Evolutionary conservation across 2,329 filamentous ascomycete species (phyloP).

Genomic region (Talaromyces piceae): DNA sequence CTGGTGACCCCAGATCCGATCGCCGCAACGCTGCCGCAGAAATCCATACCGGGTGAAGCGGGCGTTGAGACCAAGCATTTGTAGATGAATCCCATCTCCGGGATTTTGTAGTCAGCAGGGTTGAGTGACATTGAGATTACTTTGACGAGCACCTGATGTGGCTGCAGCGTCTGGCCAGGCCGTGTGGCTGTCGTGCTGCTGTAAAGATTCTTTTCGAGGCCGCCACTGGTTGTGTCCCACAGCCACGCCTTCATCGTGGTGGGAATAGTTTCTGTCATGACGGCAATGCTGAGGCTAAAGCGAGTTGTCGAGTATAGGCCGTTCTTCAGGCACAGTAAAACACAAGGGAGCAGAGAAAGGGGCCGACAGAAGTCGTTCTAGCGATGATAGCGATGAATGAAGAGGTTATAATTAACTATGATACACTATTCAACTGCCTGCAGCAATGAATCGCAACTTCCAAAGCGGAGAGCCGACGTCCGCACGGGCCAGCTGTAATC

Average conservation of each 20-base stretch:
- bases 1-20: conserved; percentile 20
- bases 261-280: conserved; percentile 11
- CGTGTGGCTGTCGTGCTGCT: conserved; percentile 38
- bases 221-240: conserved; percentile 40
- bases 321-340: too few relatives aligned
- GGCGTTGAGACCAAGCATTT: conserved; percentile 35
- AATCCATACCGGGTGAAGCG: conserved; percentile 46
- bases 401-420: too few relatives aligned
- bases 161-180: conserved; percentile 29
- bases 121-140: conserved; percentile 51
- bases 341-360: too few relatives aligned
- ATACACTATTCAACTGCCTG: too few relatives aligned
- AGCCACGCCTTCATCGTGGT: conserved; percentile 53
- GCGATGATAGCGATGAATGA: too few relatives aligned
- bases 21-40: conserved; percentile 39
- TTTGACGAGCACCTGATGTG: conserved; percentile 47
- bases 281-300: not conserved
- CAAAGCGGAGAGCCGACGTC: not conserved
- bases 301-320: not conserved
- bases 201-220: conserved; percentile 48
- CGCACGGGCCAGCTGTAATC: not conserved
- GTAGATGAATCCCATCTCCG: conserved; percentile 43
- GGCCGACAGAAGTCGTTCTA: too few relatives aligned
- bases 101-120: conserved; percentile 58
- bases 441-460: too few relatives aligned